These are phyloP conservation scores for Chytriomyces confervae DNA, from an alignment of 192 early-diverging fungal species.

Conservation along the genomic window DNA sequence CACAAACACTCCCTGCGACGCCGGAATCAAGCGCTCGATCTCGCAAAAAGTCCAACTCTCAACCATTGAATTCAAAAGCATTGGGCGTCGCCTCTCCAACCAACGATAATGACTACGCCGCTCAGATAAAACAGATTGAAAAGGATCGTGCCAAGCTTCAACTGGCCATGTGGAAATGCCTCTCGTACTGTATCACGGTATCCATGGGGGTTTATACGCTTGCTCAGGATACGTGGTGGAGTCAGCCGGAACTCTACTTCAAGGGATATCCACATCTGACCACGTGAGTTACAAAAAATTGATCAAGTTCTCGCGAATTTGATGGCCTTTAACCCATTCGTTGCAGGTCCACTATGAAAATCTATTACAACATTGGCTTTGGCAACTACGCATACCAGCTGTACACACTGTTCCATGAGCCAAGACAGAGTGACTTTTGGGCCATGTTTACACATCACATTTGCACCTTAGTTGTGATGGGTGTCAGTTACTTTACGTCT, in stretches of 20 bases:
- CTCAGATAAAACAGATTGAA: not conserved
- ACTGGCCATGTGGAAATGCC: constrained; percentile 29
- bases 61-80: not conserved
- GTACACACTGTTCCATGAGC: constrained; percentile 42
- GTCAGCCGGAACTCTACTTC: constrained; percentile 14
- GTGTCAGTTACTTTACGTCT: constrained; percentile 37
- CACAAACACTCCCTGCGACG: too few species aligned
- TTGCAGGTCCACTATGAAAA: constrained; percentile 26
- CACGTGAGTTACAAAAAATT: not conserved
- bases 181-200: constrained; percentile 5
- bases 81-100: not conserved
- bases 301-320: not conserved
- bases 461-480: constrained; percentile 47
- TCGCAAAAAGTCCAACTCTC: not conserved
- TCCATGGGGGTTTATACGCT: constrained; percentile 18
- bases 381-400: constrained; percentile 42
- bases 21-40: too few species aligned
- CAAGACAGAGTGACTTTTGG: constrained; percentile 45
- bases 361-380: constrained; percentile 52
- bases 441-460: constrained; percentile 51
- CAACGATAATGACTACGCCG: too few species aligned
- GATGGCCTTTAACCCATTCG: too few species aligned
- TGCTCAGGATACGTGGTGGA: constrained; percentile 23
- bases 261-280: constrained; percentile 17
- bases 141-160: constrained; percentile 23